Evolutionary conservation across 371 early-diverging fungal genomes (phyloP).

Genomic region (Smittium culicis): DNA sequence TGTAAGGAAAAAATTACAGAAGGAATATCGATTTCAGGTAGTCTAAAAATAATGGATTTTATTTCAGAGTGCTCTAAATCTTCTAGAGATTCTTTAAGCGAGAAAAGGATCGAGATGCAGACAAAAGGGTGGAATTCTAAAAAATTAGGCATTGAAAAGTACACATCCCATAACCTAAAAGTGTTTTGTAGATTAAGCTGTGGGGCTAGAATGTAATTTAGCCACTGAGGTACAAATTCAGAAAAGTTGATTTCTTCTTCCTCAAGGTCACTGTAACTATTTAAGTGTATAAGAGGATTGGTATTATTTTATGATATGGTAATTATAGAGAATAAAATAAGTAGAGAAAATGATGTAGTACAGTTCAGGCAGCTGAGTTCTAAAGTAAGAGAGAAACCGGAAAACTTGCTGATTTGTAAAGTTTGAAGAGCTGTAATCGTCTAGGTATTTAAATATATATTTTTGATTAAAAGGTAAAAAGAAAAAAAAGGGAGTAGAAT

Average conservation of each 20-base stretch:
- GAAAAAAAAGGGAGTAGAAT: constrained; percentile 6
- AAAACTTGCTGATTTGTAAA: constrained; percentile 6
- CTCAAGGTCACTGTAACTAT: constrained; percentile 64
- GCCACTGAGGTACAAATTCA: constrained; percentile 84
- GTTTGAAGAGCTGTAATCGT: neutral
- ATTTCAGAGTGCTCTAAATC: constrained; percentile 87
- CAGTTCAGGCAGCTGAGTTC: constrained; percentile 2
- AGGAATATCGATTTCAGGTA: constrained; percentile 57
- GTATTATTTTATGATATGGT: constrained; percentile 27
- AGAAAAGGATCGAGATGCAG: constrained; percentile 55
- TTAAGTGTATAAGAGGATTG: neutral
- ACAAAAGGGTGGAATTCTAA: constrained; percentile 64
- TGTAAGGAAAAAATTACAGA: constrained; percentile 1
- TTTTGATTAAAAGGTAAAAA: neutral
- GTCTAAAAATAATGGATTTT: constrained; percentile 57
- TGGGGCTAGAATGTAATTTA: constrained; percentile 57
- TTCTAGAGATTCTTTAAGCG: constrained; percentile 63
- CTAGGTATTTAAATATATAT: constrained; percentile 9
- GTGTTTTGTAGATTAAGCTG: constrained; percentile 67
- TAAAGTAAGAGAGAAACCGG: neutral
- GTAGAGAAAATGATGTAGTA: constrained; percentile 13
- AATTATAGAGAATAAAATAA: constrained; percentile 35
- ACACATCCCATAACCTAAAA: constrained; percentile 72
- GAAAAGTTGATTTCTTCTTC: constrained; percentile 86
- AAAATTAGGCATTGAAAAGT: constrained; percentile 56